Base-by-base conservation (phyloP, 495 filamentous ascomycete genomes). In the Bryoglossum gracile region DNA sequence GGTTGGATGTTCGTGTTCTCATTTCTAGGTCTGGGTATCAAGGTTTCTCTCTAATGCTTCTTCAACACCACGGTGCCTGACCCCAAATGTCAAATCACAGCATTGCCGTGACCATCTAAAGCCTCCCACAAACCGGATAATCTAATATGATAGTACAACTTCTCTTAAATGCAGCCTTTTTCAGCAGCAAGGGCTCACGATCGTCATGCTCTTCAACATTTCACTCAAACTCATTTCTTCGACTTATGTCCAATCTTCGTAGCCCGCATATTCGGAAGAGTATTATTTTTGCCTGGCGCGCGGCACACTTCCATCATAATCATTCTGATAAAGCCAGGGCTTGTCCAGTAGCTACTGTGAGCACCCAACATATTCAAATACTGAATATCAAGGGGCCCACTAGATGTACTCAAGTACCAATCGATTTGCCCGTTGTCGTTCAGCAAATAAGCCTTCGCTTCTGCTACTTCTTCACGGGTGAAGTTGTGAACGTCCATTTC, bases 391-490 rank as follows among this genome's bases (percentile, higher is more conserved):
- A 97, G 70, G 3, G 89, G 76, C 0, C 91, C 87, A 17, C 84
- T 80, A 0, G 86, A 85, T 35, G 86, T 86, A 35, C 78, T 78
- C 3, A 98, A 65, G 50, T 80, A 94, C 59, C 78, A 98, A 62
- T 98, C 92, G 28, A 98, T 80, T 65, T 96, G 92, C 0, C 88
- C 89, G 50, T 96, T 95, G 53, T 97, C 92, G 53, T 98, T 98
- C 3, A 98, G 74, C 26, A 95, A 63, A 48, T 80, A 80, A 59
- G 90, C 86, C 36, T 89, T 83, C 63, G 83, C 87, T 67, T 98
- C 92, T 0, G 90, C 91, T 39, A 95, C 76, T 56, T 96, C 89
- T 64, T 98, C 92, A 16, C 86, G 75, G 2, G 86, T 81, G 60
- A 98, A 98, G 61, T 98, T 84, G 62, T 96, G 92, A 1, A 89